phyloP scores from a whole-genome alignment of 345 rosid genomes.

The Linum lewisii region DNA sequence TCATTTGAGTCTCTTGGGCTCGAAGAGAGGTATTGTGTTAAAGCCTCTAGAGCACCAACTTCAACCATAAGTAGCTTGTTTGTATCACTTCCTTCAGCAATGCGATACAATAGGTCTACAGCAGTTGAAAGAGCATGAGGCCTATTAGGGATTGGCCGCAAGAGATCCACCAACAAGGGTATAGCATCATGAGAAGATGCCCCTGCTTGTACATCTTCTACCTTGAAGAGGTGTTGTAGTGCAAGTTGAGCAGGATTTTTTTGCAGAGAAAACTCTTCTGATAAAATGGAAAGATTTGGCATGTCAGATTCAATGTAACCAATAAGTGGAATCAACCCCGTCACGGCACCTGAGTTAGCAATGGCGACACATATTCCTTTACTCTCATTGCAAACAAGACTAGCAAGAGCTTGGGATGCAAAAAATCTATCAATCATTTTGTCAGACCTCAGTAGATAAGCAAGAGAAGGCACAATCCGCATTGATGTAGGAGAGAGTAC shows the following conservation, averaged over 20 bases:
- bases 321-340: conserved; percentile 61
- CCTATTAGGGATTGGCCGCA: conserved; percentile 83
- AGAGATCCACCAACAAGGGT: conserved; percentile 78
- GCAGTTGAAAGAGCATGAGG: conserved; percentile 80
- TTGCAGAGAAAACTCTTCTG: conserved; percentile 55
- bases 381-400: conserved; percentile 56
- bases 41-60: conserved; percentile 87
- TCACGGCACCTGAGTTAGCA: conserved; percentile 78
- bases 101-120: conserved; percentile 48
- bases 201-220: conserved; percentile 71
- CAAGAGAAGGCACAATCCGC: conserved; percentile 58
- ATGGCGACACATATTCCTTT: conserved; percentile 56
- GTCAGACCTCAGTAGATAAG: conserved; percentile 65
- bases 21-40: conserved; percentile 64
- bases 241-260: conserved; percentile 55
- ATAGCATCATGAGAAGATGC: conserved; percentile 66
- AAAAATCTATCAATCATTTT: conserved; percentile 65
- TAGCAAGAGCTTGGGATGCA: conserved; percentile 83
- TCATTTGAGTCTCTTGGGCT: conserved; percentile 83
- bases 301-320: conserved; percentile 59
- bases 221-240: conserved; percentile 59
- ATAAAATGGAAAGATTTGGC: conserved; percentile 39
- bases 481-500: conserved; percentile 52
- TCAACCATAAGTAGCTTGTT: conserved; percentile 76
- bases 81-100: conserved; percentile 64